phyloP scores from a whole-genome alignment of 441 rosid species.

The Syzygium malaccense region DNA sequence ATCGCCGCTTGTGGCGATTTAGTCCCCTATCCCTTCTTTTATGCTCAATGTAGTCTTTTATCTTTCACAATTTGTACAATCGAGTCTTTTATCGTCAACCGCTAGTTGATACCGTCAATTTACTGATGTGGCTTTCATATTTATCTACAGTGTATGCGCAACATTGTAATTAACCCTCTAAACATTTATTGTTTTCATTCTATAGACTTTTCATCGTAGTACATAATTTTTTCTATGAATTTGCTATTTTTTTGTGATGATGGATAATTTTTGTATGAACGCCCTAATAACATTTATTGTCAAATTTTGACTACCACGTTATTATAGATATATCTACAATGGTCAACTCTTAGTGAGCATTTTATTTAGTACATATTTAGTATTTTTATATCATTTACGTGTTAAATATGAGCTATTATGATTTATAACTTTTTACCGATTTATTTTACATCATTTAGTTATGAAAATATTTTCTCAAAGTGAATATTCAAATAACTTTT shows the following conservation, averaged over 20 bases:
- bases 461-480: not conserved
- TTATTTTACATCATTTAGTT: not conserved
- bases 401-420: not conserved
- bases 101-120: not conserved
- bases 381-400: not conserved
- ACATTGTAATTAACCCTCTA: not conserved
- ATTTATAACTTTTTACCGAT: too few relatives aligned
- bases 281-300: too few relatives aligned
- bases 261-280: too few relatives aligned
- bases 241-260: too few relatives aligned
- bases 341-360: not conserved
- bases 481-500: not conserved
- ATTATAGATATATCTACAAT: not conserved
- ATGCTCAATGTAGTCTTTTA: too few relatives aligned
- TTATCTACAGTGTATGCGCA: not conserved
- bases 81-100: not conserved
- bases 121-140: fast-evolving
- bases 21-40: too few relatives aligned
- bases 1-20: too few relatives aligned
- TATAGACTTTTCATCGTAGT: too few relatives aligned
- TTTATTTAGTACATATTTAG: not conserved
- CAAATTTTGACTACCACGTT: not conserved
- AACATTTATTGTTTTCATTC: not conserved
- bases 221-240: too few relatives aligned
- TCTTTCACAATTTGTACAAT: too few relatives aligned